Conservation (phyloP, 2,329 filamentous ascomycete genomes). For the Paramyrothecium roridum region DNA sequence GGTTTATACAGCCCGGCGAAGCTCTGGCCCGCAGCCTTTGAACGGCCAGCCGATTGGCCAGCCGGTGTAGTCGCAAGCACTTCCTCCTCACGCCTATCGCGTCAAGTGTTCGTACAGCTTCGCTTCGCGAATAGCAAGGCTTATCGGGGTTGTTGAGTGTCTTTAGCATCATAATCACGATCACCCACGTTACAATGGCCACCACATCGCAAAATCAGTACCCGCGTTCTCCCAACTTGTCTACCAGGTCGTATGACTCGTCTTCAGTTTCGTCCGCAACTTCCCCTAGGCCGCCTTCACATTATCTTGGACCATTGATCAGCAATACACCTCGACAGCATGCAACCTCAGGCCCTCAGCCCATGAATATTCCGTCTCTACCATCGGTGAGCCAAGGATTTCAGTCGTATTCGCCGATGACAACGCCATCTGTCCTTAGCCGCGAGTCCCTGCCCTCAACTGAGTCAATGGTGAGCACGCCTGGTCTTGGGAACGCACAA, state of each 20-base stretch:
- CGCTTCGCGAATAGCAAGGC: not conserved
- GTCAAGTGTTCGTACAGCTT: not conserved
- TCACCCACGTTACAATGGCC: conserved; percentile 37
- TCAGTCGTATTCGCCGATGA: conserved; percentile 51
- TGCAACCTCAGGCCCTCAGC: conserved; percentile 46
- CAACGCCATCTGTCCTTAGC: conserved; percentile 47
- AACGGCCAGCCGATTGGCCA: too few relatives aligned
- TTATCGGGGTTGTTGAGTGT: not conserved
- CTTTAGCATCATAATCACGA: conserved; percentile 22
- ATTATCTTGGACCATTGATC: conserved; percentile 51
- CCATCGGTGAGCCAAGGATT: conserved; percentile 46
- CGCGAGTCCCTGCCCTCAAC: conserved; percentile 59
- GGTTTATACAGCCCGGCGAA: too few relatives aligned
- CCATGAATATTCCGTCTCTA: conserved; percentile 50
- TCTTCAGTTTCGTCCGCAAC: conserved; percentile 61
- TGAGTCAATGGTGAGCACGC: conserved; percentile 55
- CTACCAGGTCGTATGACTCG: conserved; percentile 61
- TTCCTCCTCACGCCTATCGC: not conserved
- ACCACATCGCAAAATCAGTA: conserved; percentile 53
- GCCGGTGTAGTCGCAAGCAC: not conserved
- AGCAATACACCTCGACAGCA: conserved; percentile 47
- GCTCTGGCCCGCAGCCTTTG: too few relatives aligned
- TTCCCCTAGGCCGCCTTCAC: conserved; percentile 52
- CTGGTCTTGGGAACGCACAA: conserved; percentile 35
- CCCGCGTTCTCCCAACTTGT: conserved; percentile 59